Evolutionary conservation across 73 alveolate genomes (phyloP), one percentile per base, ranked within the genome.

Genomic region (Blepharisma japonicum): DNA sequence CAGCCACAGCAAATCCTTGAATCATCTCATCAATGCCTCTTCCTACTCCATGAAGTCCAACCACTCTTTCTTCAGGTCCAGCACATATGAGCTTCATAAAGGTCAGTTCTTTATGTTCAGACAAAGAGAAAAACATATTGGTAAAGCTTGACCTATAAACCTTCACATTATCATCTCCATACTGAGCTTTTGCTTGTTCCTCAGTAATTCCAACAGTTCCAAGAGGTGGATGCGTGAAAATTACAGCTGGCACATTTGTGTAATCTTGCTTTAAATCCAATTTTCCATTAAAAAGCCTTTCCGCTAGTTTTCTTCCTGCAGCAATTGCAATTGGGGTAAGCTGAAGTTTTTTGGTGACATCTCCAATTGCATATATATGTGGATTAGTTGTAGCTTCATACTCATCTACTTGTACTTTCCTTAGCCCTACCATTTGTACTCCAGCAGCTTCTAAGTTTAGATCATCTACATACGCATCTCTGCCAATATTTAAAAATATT

Each of bases 291-390:
- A 91, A 95, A 68, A 95, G 80, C 68, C 97, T 81, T 45, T 89
- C 96, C 14, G 94, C 93, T 23, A 95, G 84, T 51, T 89, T 89
- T 71, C 97, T 87, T 70, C 99, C 99, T 6, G 97, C 97, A 7
- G 86, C 92, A 20, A 91, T 88, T 21, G 97, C 98, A 0, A 94
- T 96, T 18, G 98, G 98, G 9, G 98, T 91, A 6, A 93, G 79
- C 66, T 94, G 86, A 39, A 86, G 77, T 5, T 83, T 49, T 54
- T 79, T 88, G 9, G 96, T 77, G 6, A 89, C 94, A 84, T 96
- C 99, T 7, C 99, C 99, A 56, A 94, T 85, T 6, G 99, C 98
- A 80, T 89, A 96, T 66, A 94, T 85, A n/a, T 89, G 87, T 39
- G 83, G 93, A 45, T 89, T 86, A 49, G 83, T 88, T 8, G 99